Evolutionary conservation across 1,284 basidiomycete species (phyloP), one percentile per base, ranked within the genome.

Genomic region (Meira nashicola): DNA sequence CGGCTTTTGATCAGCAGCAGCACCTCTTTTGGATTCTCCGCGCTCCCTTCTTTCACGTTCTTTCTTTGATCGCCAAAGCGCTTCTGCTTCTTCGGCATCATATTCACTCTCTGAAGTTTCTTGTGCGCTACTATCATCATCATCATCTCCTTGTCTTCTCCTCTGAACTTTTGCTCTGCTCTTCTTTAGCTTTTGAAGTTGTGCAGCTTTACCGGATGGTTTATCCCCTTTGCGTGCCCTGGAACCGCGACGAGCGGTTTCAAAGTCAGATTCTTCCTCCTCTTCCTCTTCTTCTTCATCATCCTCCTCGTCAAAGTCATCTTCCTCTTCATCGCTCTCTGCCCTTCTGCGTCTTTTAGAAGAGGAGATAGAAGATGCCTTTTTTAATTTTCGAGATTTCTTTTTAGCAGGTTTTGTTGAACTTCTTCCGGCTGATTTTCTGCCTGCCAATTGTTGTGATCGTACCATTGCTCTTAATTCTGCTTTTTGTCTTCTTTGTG

Each of bases 251-350:
- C 55, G 44, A 33, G 33, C 38, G n/a, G 54, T 25, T 63, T 79
- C 79, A 12, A 87, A 88, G 72, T 86, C 89, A 62, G 73, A 73
- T 56, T 67, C 70, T 46, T 92, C 57, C 14, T 53, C 57, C 17
- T 57, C 54, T 2, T 59, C 57, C 17, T 55, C 57, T n/a, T 59
- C 58, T 1, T 47, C 53, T 3, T 40, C 40, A 6, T 59, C 58
- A n/a, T 56, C 54, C 2, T 53, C 54, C 4, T 49, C 57, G 15
- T 59, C 25, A 11, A 38, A 21, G 12, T 43, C 44, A 43, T 83
- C 71, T 83, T 87, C 15, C 87, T 89, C 80, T 88, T 92, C 23
- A 92, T 82, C 76, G 91, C 89, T 59, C 88, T 88, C 23, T 93
- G 83, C 68, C 88, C 89, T 49, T 83, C 83, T 6, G 80, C 92